Evolutionary conservation across 2,329 filamentous ascomycete species (phyloP), one percentile per base, ranked within the genome.

Genomic region (Amylocarpus encephaloides): DNA sequence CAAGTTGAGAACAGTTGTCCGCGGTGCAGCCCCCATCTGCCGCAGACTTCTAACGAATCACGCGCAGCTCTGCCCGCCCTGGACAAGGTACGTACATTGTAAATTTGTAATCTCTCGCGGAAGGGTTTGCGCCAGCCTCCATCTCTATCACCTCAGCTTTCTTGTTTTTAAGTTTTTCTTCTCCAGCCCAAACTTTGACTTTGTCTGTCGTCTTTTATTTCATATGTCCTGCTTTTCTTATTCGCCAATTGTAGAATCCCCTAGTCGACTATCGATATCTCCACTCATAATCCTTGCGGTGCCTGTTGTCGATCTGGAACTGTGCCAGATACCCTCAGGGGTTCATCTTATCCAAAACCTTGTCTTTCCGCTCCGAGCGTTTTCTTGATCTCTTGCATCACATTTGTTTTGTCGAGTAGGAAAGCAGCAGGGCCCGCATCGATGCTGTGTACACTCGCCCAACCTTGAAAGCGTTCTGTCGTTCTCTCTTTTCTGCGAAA

Each of bases 361-460:
- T 53, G 53, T 55, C 43, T 50, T 32, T 44, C 48, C 45, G 47
- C 41, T 43, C 26, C 42, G 19, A 50, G 34, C 42, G 43, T 54
- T 39, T 36, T 13, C 29, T 44, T 33, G 43, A 42, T 50, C 39
- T 42, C 11, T 38, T 50, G 30, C 48, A 32, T 56, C 49, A 44
- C 41, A 22, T 43, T 51, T 38, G 42, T 53, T 56, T 52, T 54
- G 46, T 43, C 45, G 45, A 41, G 22, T 36, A 59, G 50, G 38
- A 43, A 45, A 13, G 19, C 44, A 51, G 58, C 49, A 49, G 55
- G 55, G 43, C 42, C 46, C 56, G 53, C 51, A 39, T 54, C 51
- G 44, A 62, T 62, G 60, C 53, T 51, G 44, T 48, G 32, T 36
- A 51, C 52, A 41, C 36, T 54, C 53, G 33, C 53, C 59, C 45